Conservation (phyloP, 2,329 filamentous ascomycete species). For the Hirsutella rhossiliensis region DNA sequence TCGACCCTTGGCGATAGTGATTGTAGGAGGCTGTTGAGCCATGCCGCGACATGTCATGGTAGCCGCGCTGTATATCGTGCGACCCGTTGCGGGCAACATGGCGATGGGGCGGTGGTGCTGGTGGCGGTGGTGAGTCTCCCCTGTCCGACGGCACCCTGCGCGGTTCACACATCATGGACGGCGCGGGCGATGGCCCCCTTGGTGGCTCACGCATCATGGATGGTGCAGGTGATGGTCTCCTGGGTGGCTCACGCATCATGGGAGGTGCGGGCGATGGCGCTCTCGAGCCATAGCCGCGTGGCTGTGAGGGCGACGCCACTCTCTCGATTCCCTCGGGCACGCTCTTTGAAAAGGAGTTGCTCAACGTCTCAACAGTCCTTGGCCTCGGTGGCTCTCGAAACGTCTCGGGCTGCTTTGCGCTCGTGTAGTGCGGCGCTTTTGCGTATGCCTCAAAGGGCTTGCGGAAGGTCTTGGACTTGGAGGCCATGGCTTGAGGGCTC, state of each 20-base stretch:
- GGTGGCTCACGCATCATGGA: too few relatives aligned
- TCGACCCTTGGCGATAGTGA: constrained; percentile 19
- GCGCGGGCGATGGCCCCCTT: constrained; percentile 16
- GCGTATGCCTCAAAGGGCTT: constrained; percentile 57
- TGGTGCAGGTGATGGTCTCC: constrained; percentile 10
- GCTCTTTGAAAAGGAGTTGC: constrained; percentile 15
- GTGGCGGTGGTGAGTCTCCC: constrained; percentile 58
- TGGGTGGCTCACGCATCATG: too few relatives aligned
- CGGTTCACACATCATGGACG: constrained; percentile 10
- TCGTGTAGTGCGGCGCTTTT: constrained; percentile 54
- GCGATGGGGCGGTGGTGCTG: constrained; percentile 73
- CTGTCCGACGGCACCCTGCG: constrained; percentile 17
- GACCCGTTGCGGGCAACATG: constrained; percentile 34
- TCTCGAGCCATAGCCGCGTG: constrained; percentile 16
- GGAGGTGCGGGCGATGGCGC: constrained; percentile 18
- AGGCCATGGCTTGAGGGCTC: constrained; percentile 39
- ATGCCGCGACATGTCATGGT: constrained; percentile 14
- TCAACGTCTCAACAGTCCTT: constrained; percentile 9
- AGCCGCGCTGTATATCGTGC: constrained; percentile 3
- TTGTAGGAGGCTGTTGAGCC: constrained; percentile 26
- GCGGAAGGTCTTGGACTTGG: constrained; percentile 51
- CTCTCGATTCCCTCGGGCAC: constrained; percentile 8
- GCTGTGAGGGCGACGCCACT: constrained; percentile 10
- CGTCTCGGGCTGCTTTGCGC: constrained; percentile 47
- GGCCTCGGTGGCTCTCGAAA: constrained; percentile 31